Percentiles rank a stretch among this genome's conserved stretches.
phyloP scores from a whole-genome alignment of 2,329 filamentous ascomycete species.

The Fusarium brachygibbosum region DNA sequence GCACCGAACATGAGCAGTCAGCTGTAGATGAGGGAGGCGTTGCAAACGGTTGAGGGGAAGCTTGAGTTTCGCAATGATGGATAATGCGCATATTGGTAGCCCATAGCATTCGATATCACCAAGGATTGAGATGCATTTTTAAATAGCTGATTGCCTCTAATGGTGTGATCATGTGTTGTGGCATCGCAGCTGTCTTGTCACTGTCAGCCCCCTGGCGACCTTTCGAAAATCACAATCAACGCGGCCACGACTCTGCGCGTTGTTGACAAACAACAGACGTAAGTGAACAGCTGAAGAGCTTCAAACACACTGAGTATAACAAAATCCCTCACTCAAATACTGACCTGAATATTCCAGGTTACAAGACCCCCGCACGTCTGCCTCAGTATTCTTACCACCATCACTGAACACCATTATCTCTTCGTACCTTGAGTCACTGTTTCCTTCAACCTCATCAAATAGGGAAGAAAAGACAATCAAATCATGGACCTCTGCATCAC shows the following conservation, averaged over 20 bases:
- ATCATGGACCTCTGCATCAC: slow-evolving; percentile 49
- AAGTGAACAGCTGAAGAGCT: background rate
- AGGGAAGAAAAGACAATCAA: background rate
- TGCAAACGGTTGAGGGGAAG: slow-evolving; percentile 14
- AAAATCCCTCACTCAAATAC: background rate
- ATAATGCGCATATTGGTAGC: background rate
- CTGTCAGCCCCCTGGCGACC: slow-evolving; percentile 15
- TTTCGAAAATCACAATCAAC: slow-evolving; percentile 9
- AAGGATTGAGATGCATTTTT: background rate
- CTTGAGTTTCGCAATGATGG: too few relatives aligned
- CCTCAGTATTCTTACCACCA: slow-evolving; percentile 1
- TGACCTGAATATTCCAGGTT: background rate
- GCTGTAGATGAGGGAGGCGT: background rate
- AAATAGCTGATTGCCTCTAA: background rate
- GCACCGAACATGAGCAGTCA: background rate
- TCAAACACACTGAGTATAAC: background rate
- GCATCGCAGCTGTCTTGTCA: slow-evolving; percentile 9
- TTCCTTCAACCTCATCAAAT: background rate
- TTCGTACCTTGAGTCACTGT: slow-evolving; percentile 1
- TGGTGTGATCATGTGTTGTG: slow-evolving; percentile 1
- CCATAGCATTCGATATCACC: background rate
- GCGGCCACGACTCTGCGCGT: background rate
- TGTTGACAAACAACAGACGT: slow-evolving; percentile 2
- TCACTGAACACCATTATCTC: background rate
- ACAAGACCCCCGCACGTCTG: background rate